Evolutionary conservation across 1,284 basidiomycete genomes (phyloP).

Genomic region (Cystobasidium sp.): DNA sequence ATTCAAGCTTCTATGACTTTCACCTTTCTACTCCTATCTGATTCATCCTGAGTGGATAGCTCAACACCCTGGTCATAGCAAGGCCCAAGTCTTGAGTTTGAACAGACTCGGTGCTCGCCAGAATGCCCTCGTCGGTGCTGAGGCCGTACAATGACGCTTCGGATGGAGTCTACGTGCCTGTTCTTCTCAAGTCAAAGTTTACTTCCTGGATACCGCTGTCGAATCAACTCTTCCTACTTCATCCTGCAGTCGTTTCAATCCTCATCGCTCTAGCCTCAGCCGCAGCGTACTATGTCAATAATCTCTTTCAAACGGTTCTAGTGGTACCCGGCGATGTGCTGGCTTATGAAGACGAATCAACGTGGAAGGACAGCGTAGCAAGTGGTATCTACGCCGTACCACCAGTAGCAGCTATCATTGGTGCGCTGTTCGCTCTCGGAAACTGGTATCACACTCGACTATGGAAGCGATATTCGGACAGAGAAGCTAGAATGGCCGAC

Average conservation of each 20-base stretch:
- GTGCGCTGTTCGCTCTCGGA: slow-evolving; percentile 20
- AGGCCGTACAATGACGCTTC: slow-evolving; percentile 27
- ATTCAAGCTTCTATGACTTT: not conserved
- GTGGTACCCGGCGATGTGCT: slow-evolving; percentile 12
- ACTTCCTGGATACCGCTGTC: slow-evolving; percentile 45
- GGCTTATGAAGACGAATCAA: not conserved
- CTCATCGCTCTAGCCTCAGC: slow-evolving; percentile 21
- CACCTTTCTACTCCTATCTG: not conserved
- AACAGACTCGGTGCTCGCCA: slow-evolving; percentile 1
- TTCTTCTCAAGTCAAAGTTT: slow-evolving; percentile 35
- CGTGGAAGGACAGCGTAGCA: slow-evolving; percentile 34
- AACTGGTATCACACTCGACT: slow-evolving; percentile 26
- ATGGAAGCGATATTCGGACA: slow-evolving; percentile 11
- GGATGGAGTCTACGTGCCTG: slow-evolving; percentile 15
- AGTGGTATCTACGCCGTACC: slow-evolving; percentile 23
- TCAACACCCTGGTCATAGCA: too few species aligned
- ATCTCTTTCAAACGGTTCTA: slow-evolving; percentile 24
- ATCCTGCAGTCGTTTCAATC: slow-evolving; percentile 17
- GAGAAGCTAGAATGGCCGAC: slow-evolving; percentile 14
- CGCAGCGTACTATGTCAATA: slow-evolving; percentile 21
- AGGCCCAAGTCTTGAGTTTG: not conserved
- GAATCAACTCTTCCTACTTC: slow-evolving; percentile 35
- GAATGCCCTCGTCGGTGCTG: slow-evolving; percentile 24
- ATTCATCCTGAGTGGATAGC: too few species aligned
- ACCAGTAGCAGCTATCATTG: slow-evolving; percentile 23